phyloP scores from a whole-genome alignment of 441 rosid genomes.

The Adansonia gregorii region DNA sequence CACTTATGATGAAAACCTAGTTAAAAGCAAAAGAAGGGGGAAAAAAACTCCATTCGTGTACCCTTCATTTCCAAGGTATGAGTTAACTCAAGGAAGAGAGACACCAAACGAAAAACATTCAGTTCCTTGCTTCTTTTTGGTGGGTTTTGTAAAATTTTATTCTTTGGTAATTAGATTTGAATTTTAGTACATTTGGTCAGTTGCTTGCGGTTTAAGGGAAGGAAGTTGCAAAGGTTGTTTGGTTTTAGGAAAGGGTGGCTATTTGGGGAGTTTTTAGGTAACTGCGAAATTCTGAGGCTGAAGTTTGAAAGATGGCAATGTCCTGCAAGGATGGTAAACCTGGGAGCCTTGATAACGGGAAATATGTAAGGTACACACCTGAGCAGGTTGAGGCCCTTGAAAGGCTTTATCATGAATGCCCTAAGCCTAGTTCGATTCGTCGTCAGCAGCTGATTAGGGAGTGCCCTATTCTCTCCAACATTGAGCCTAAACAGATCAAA shows the following conservation, averaged over 20 bases:
- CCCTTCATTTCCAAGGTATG: conserved; percentile 3
- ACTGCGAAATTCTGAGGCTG: conserved; percentile 20
- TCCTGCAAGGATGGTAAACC: conserved; percentile 85
- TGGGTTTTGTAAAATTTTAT: not conserved
- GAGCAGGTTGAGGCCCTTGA: conserved; percentile 99
- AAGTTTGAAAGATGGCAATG: conserved; percentile 64
- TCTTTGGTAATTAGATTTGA: conserved; percentile 7
- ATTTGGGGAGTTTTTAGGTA: conserved; percentile 32
- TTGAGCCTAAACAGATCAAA: conserved; percentile 97
- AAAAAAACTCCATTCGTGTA: not conserved
- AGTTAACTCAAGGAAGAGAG: conserved; percentile 5
- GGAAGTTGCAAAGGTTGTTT: not conserved
- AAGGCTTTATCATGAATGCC: conserved; percentile 97
- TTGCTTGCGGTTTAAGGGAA: conserved; percentile 5
- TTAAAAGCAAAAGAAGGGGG: not conserved
- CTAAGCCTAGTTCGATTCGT: conserved; percentile 96
- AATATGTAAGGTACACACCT: conserved; percentile 96
- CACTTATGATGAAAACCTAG: not conserved
- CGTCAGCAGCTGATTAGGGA: conserved; percentile 96
- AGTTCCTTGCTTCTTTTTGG: not conserved
- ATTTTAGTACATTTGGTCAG: not conserved
- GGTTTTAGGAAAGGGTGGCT: conserved; percentile 11
- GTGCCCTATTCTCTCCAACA: conserved; percentile 96
- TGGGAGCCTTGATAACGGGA: conserved; percentile 81
- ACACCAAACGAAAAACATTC: not conserved